Base-by-base conservation (phyloP, 495 filamentous ascomycete species). In the Apodospora peruviana region DNA sequence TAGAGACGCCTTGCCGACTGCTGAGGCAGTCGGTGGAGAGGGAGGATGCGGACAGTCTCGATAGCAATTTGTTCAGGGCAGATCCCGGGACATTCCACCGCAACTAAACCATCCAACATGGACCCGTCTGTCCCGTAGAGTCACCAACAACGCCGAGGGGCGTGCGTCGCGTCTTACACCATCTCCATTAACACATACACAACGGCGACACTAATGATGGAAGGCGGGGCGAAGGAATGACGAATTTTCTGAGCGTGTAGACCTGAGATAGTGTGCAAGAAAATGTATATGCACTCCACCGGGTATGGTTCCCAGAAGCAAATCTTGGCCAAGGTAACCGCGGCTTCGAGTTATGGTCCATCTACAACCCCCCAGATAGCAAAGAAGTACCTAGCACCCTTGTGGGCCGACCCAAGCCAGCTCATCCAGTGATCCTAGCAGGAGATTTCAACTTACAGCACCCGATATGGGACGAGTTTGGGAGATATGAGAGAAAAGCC, bases 1-100 rank as follows among this genome's bases (percentile, higher is more conserved):
- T 69, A 7, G 51, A 59, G 35, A 52, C 19, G 22, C 64, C 66
- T 5, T 50, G 40, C 17, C 51, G 43, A 37, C 41, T 60, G 48
- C 41, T 64, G 17, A n/a, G n/a, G n/a, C n/a, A n/a, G n/a, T n/a
- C n/a, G n/a, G 17, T 48, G 38, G 38, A 43, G n/a, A 34, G 37
- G 43, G 48, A 44, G 29, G 50, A 11, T n/a, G 24, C 19, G 37
- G 35, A 39, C 1, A 19, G 10, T 42, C 21, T 29, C n/a, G n/a
- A n/a, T n/a, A n/a, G n/a, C n/a, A n/a, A n/a, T n/a, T n/a, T n/a
- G n/a, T n/a, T n/a, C n/a, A n/a, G n/a, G n/a, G n/a, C n/a, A n/a
- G n/a, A n/a, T n/a, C n/a, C n/a, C n/a, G n/a, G n/a, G n/a, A n/a
- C n/a, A n/a, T n/a, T n/a, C n/a, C n/a, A n/a, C n/a, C n/a, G n/a